phyloP scores from a whole-genome alignment of 441 rosid species.

The Populus hybrid region DNA sequence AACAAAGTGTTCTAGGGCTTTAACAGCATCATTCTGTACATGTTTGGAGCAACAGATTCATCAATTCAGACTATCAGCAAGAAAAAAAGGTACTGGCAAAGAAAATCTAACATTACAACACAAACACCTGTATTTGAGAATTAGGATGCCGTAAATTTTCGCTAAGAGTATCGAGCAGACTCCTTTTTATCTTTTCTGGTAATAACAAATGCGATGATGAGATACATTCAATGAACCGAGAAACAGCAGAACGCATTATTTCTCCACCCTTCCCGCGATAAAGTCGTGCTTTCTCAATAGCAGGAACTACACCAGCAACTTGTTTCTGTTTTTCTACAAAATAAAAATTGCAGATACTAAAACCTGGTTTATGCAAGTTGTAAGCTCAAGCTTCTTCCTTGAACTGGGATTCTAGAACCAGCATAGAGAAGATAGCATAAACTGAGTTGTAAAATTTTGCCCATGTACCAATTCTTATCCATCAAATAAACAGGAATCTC shows the following conservation, averaged over 20 bases:
- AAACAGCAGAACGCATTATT: constrained; percentile 96
- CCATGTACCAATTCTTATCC: background rate
- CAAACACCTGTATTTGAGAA: constrained; percentile 84
- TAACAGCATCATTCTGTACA: constrained; percentile 73
- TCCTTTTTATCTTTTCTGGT: constrained; percentile 61
- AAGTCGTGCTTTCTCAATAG: constrained; percentile 95
- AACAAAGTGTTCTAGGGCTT: constrained; percentile 69
- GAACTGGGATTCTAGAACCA: background rate
- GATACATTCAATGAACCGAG: constrained; percentile 82
- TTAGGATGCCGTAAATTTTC: constrained; percentile 95
- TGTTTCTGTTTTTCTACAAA: constrained; percentile 63
- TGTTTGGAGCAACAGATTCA: constrained; percentile 21
- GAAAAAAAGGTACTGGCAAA: constrained; percentile 11
- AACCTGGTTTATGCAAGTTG: background rate
- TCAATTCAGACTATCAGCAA: constrained; percentile 14
- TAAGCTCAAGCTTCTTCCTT: constrained; percentile 3
- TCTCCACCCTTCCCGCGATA: constrained; percentile 99
- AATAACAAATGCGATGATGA: constrained; percentile 53
- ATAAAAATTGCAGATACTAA: constrained; percentile 5
- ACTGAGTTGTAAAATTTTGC: background rate
- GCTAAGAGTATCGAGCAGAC: constrained; percentile 68
- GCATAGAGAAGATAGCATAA: background rate
- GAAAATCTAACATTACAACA: constrained; percentile 20
- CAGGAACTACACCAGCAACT: constrained; percentile 76
- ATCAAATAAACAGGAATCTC: background rate